These are phyloP conservation scores for Nothophoma quercina DNA, from an alignment of 2,329 filamentous ascomycete genomes.

Conservation along the genomic window DNA sequence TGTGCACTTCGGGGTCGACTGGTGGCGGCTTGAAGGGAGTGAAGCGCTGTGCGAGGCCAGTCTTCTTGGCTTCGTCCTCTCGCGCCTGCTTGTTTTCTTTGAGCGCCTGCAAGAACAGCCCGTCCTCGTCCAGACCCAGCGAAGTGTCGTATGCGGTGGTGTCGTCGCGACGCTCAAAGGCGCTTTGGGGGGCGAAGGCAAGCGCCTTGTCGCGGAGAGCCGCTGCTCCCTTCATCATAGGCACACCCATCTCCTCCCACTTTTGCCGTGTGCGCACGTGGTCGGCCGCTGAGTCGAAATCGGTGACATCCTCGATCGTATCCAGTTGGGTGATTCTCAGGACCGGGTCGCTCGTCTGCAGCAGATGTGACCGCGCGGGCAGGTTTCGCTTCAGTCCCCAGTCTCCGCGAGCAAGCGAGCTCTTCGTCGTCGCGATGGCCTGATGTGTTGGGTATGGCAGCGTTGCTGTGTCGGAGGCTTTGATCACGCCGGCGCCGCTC, in stretches of 20 bases:
- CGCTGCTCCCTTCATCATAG: constrained; percentile 68
- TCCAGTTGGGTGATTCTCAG: constrained; percentile 82
- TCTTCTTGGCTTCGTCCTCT: constrained; percentile 8
- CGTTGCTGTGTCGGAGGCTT: constrained; percentile 74
- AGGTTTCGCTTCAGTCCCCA: constrained; percentile 92
- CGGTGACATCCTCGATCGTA: constrained; percentile 85
- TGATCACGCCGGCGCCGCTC: constrained; percentile 58
- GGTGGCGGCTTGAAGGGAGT: constrained; percentile 31
- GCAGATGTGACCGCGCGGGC: constrained; percentile 73
- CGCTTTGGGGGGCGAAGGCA: constrained; percentile 32
- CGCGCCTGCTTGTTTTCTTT: constrained; percentile 29
- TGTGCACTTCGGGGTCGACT: constrained; percentile 32
- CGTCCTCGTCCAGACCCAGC: constrained; percentile 38
- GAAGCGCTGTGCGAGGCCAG: constrained; percentile 28
- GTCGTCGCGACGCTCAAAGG: constrained; percentile 45
- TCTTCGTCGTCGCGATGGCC: constrained; percentile 77
- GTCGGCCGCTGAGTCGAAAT: constrained; percentile 83
- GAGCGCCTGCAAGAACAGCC: constrained; percentile 35
- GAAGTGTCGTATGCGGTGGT: constrained; percentile 39
- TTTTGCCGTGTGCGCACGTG: constrained; percentile 83
- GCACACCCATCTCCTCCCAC: constrained; percentile 82
- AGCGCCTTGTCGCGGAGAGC: too few species aligned
- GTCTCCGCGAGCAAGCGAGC: constrained; percentile 79
- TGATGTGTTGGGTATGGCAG: constrained; percentile 81
- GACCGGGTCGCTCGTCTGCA: constrained; percentile 72